Evolutionary conservation across 805 yeast genomes (phyloP), one percentile per base, ranked within the genome.

Genomic region (Candida boidinii): DNA sequence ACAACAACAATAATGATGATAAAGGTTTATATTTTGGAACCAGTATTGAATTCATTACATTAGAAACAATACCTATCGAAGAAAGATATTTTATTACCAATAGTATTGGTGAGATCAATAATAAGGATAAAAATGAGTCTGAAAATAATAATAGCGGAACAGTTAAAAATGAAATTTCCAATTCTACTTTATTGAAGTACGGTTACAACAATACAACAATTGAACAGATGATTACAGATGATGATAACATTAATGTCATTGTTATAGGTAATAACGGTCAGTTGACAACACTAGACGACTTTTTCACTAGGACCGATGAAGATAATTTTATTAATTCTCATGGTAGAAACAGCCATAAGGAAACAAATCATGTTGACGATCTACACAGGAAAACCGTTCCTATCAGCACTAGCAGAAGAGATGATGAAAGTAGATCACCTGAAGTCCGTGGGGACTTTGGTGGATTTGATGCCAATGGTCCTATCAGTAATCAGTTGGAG

Each of bases 191-290:
- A 11, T 31, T 28, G 11, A 39, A 42, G 23, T 31, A 41, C 23
- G 56, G 56, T 5, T 54, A 51, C 35, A 39, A 44, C 21, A 54
- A 56, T 30, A 19, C 36, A 21, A 31, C 39, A 27, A 42, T 60
- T 30, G 51, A 56, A 33, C 46, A 53, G 33, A 23, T 58, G 45
- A 48, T 62, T 6, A 38, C 44, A 24, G 56, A 58, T 31, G 62
- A 58, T 34, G 57, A 52, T 7, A 53, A 49, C 16, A 44, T 56
- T 16, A 48, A 49, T 23, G 45, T 45, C 2, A 49, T 52, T 15
- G 38, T 46, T 26, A 35, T 54, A 5, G 42, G 53, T 4, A 42
- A 43, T 12, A 44, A 51, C 31, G 56, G 57, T 1, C 52, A 45
- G 22, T 36, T 50, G 5, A 38, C 46, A 6, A 51, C 54, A 7